Evolutionary conservation across 257 asterid genomes (phyloP).

Genomic region (Solanum etuberosum): DNA sequence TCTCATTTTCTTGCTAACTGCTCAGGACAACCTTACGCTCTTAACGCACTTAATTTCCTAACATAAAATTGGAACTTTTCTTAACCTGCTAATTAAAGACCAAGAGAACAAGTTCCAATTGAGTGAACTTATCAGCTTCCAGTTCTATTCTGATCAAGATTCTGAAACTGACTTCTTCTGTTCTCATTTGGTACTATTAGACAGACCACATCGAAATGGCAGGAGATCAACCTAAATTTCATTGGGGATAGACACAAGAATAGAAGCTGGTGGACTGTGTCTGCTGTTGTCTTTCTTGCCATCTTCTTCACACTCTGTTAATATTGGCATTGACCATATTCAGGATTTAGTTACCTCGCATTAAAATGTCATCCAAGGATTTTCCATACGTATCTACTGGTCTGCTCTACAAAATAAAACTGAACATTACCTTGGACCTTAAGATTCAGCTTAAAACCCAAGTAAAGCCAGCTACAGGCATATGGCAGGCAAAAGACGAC

Average conservation of each 20-base stretch:
- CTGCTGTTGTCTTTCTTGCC: background rate
- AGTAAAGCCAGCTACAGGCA: background rate
- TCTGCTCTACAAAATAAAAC: background rate
- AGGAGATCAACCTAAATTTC: background rate
- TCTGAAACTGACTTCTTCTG: background rate
- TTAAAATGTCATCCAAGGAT: background rate
- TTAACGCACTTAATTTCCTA: background rate
- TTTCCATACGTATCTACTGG: background rate
- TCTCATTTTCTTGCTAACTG: background rate
- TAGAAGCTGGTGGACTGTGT: background rate
- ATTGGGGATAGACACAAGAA: background rate
- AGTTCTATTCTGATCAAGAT: background rate
- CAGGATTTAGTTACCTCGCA: background rate
- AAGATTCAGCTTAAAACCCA: slow-evolving; percentile 1
- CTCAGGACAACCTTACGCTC: background rate
- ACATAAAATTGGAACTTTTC: background rate
- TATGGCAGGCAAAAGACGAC: background rate
- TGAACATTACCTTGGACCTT: background rate
- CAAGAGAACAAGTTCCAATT: background rate
- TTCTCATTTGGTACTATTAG: background rate
- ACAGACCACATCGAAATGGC: background rate
- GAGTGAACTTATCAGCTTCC: background rate
- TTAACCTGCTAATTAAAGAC: background rate
- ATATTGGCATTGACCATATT: slow-evolving; percentile 1
- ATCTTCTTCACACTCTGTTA: background rate